Base-by-base conservation (phyloP, 768 basidiomycete genomes). In the Sarcodon sp. region DNA sequence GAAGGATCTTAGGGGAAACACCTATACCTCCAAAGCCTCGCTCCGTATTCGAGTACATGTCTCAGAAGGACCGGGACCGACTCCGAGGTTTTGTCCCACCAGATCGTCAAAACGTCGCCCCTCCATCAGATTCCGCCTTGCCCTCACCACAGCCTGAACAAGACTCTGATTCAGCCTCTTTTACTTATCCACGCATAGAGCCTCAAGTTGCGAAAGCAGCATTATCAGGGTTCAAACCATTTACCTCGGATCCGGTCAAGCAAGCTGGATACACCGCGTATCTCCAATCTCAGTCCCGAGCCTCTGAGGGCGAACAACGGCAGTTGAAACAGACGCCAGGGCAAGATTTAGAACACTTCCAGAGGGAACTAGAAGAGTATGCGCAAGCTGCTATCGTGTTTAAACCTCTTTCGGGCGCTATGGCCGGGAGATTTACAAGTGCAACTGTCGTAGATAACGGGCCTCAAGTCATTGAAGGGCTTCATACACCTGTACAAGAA, bases 41-140 rank as follows among this genome's bases (percentile, higher is more conserved):
- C 9, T 97, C 94, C 0, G 77, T 99, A 12, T 97, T 94, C 61
- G 93, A 98, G 41, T 98, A 81, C 60, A 79, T 98, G 61, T 94
- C 96, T 0, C 77, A 84, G 53, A 93, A 92, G 57, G 90, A 94
- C 57, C 77, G 80, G 48, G 92, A 96, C 51, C 81, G 93, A 6
- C 72, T 99, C 12, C 72, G 81, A 57, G 72, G 71, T 31, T 73
- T 87, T 27, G 61, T 74, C 45, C 55, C 62, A 16, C 44, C 53
- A 8, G 21, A 27, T 27, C 51, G 63, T 41, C 54, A 52, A 7
- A 56, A 61, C 6, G 48, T 55, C 5, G 46, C 50, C 0, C 55
- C 56, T n/a, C 56, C 59, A n/a, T 55, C 63, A 7, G 53, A 56
- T 11, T 35, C 60, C 5, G 59, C 70, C 11, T 48, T 59, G 15